phyloP scores from a whole-genome alignment of 2,329 filamentous ascomycete species.

The Intubia oerlemansii region DNA sequence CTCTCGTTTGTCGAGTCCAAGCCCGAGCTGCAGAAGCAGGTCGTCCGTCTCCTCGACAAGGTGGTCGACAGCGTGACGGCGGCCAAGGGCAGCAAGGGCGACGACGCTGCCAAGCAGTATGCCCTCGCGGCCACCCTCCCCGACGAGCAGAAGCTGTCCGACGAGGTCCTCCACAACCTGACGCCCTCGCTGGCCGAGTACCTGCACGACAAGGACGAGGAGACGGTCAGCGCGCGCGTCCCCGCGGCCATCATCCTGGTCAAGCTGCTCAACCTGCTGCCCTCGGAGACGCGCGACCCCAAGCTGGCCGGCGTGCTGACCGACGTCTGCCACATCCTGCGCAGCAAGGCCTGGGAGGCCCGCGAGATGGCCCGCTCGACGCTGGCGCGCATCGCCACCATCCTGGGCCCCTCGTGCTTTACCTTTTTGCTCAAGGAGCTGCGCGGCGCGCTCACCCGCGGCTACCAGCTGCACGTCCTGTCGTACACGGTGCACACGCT shows the following conservation, averaged over 20 bases:
- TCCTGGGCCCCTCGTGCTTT: conserved; percentile 67
- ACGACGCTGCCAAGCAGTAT: conserved; percentile 11
- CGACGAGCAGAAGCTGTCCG: conserved; percentile 39
- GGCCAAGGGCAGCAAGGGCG: too few relatives aligned
- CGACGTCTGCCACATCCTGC: conserved; percentile 80
- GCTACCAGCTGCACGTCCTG: conserved; percentile 85
- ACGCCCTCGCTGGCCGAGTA: conserved; percentile 64
- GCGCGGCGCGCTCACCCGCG: conserved; percentile 57
- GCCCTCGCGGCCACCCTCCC: conserved; percentile 44
- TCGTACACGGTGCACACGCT: conserved; percentile 92
- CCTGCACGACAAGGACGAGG: conserved; percentile 84
- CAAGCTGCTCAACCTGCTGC: conserved; percentile 66
- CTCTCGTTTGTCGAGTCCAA: conserved; percentile 64
- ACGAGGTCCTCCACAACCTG: conserved; percentile 54
- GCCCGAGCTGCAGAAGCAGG: conserved; percentile 64
- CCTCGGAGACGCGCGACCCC: conserved; percentile 47
- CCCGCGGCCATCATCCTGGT: conserved; percentile 77
- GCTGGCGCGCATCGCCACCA: conserved; percentile 57
- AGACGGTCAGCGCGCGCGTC: conserved; percentile 79
- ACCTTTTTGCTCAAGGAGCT: conserved; percentile 89
- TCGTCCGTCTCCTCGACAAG: conserved; percentile 62
- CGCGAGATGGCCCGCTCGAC: conserved; percentile 83
- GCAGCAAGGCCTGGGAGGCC: conserved; percentile 72
- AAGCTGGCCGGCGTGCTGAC: conserved; percentile 68
- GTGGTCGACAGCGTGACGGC: conserved; percentile 55